A percentile compares a stretch with the other conserved stretches of the same genome.
Evolutionary conservation across 768 basidiomycete species (phyloP).

Genomic region (Macrolepiota fuliginosa): DNA sequence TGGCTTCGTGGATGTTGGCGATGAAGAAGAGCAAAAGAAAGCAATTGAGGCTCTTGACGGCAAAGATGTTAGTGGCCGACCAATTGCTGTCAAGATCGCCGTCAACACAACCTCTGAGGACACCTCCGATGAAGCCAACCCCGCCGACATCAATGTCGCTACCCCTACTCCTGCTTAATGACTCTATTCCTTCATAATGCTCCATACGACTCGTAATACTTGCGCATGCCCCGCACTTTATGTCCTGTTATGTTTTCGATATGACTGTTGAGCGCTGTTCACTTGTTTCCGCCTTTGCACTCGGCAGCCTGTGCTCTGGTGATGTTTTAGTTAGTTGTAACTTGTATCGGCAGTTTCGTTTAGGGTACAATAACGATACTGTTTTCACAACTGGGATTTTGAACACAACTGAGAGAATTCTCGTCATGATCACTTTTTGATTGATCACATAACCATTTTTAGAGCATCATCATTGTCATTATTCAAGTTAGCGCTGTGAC

Average conservation of each 20-base stretch:
- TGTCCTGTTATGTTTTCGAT: conserved; percentile 20
- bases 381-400: conserved; percentile 1
- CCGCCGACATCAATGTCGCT: conserved; percentile 23
- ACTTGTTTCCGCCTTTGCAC: conserved; percentile 20
- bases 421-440: not conserved
- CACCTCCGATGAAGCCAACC: conserved; percentile 38
- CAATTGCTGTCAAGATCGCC: conserved; percentile 93
- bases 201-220: conserved; percentile 19
- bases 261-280: conserved; percentile 22
- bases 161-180: conserved; percentile 28
- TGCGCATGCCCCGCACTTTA: conserved; percentile 19
- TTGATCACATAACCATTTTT: conserved; percentile 1
- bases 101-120: conserved; percentile 78
- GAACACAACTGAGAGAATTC: not conserved
- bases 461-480: conserved; percentile 1
- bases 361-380: conserved; percentile 27
- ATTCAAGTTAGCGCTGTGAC: conserved; percentile 13
- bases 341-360: conserved; percentile 28
- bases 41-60: conserved; percentile 86
- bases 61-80: conserved; percentile 82
- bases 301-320: conserved; percentile 43
- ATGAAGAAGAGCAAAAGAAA: conserved; percentile 86
- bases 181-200: conserved; percentile 18
- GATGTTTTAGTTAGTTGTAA: conserved; percentile 33
- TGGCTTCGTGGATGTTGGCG: conserved; percentile 95